Percentiles rank a stretch among this genome's conserved stretches.
phyloP scores from a whole-genome alignment of 495 filamentous ascomycete species.

The Rhizodiscina lignyota region DNA sequence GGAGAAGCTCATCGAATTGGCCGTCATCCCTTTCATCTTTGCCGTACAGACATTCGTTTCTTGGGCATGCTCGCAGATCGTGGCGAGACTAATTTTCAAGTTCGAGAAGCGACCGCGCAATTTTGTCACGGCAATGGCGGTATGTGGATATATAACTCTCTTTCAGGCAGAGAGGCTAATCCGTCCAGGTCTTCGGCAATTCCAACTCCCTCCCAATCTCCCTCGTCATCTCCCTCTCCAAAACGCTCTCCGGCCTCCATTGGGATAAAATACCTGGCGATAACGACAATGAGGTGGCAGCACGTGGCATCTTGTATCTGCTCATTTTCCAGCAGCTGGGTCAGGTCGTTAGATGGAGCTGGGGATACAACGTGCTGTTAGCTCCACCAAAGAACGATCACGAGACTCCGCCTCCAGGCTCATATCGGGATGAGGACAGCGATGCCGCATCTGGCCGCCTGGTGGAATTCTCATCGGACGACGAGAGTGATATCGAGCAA shows the following conservation, averaged over 20 bases:
- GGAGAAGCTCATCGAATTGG: constrained; percentile 75
- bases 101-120: constrained; percentile 75
- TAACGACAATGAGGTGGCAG: constrained; percentile 87
- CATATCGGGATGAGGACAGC: constrained; percentile 56
- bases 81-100: constrained; percentile 57
- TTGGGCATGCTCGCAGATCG: constrained; percentile 50
- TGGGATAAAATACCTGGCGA: constrained; percentile 84
- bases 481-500: constrained; percentile 11
- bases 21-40: constrained; percentile 89
- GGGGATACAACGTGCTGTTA: constrained; percentile 87
- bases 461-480: constrained; percentile 19
- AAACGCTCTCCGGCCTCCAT: constrained; percentile 79
- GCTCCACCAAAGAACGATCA: constrained; percentile 45
- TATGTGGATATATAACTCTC: constrained; percentile 23
- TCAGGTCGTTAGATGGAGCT: constrained; percentile 90
- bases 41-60: constrained; percentile 71
- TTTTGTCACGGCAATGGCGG: constrained; percentile 92
- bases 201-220: constrained; percentile 97
- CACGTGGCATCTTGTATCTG: constrained; percentile 85
- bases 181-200: constrained; percentile 69
- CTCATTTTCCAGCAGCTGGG: constrained; percentile 96
- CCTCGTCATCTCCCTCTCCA: constrained; percentile 79
- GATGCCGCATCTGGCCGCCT: constrained; percentile 30
- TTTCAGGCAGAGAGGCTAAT: constrained; percentile 1
- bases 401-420: no score